Evolutionary conservation across 2,329 filamentous ascomycete species (phyloP).

Genomic region (Podosphaera xanthii): DNA sequence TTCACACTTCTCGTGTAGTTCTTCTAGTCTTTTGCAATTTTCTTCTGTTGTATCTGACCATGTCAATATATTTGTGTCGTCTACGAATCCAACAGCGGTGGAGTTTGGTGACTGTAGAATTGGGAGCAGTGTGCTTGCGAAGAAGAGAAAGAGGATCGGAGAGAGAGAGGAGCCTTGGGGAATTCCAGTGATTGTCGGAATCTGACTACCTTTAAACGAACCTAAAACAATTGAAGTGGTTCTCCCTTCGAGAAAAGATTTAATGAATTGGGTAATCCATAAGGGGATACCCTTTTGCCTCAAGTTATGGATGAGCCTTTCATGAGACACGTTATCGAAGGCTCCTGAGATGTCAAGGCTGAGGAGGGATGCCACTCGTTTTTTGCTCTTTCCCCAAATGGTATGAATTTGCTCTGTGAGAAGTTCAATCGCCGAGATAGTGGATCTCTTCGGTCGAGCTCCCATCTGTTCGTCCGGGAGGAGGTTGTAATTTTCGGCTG

Average conservation of each 20-base stretch:
- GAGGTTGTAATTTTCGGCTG: too few species aligned
- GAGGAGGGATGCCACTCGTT: not conserved
- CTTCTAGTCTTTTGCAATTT: not conserved
- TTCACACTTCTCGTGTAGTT: not conserved
- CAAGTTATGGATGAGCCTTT: not conserved
- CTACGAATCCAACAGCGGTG: not conserved
- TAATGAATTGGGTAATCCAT: not conserved
- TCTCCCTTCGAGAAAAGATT: not conserved
- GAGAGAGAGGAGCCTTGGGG: not conserved
- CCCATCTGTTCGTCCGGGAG: too few species aligned
- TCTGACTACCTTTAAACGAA: not conserved
- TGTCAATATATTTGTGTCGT: not conserved
- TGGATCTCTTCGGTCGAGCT: too few species aligned
- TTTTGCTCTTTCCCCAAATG: not conserved
- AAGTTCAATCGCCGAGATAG: too few species aligned
- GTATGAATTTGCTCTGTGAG: too few species aligned
- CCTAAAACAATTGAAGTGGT: not conserved
- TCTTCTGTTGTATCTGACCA: not conserved
- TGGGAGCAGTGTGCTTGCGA: not conserved
- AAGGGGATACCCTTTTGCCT: not conserved
- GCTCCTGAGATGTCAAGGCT: not conserved
- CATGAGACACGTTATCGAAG: not conserved
- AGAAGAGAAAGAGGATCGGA: not conserved
- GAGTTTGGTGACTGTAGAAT: not conserved
- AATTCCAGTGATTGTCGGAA: not conserved